A percentile compares a stretch with the other conserved stretches of the same genome.
phyloP scores from a whole-genome alignment of 495 filamentous ascomycete species.

The Collariella sp. region DNA sequence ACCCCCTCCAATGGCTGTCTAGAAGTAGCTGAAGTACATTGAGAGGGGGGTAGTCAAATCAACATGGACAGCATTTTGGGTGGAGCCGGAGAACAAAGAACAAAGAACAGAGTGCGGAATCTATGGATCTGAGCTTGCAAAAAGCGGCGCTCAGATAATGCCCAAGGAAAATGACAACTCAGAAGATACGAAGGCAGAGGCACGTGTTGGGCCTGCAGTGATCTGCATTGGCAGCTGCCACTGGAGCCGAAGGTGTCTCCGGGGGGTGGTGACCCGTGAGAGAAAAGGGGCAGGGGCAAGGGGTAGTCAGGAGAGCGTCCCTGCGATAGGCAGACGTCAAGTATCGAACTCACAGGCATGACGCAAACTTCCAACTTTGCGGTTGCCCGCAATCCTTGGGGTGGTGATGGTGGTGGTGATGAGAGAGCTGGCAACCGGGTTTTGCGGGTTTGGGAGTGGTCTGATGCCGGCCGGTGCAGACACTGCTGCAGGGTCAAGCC shows the following conservation, averaged over 20 bases:
- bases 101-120: too few relatives aligned
- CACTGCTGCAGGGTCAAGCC: background rate
- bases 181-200: background rate
- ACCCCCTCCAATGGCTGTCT: too few relatives aligned
- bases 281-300: background rate
- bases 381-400: background rate
- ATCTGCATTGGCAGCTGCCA: background rate
- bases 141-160: background rate
- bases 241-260: background rate
- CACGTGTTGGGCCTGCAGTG: constrained; percentile 6
- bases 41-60: too few relatives aligned
- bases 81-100: too few relatives aligned
- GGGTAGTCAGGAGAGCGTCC: background rate
- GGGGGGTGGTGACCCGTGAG: background rate
- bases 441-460: background rate
- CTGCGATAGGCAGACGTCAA: background rate
- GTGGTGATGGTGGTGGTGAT: background rate
- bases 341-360: background rate
- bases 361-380: background rate
- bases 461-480: background rate
- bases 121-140: background rate
- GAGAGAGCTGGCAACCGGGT: background rate
- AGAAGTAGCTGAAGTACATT: too few relatives aligned
- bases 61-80: too few relatives aligned
- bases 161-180: background rate